These are phyloP conservation scores for Wallacemonas sp. DNA, from an alignment of 208 protist species.

Conservation along the genomic window DNA sequence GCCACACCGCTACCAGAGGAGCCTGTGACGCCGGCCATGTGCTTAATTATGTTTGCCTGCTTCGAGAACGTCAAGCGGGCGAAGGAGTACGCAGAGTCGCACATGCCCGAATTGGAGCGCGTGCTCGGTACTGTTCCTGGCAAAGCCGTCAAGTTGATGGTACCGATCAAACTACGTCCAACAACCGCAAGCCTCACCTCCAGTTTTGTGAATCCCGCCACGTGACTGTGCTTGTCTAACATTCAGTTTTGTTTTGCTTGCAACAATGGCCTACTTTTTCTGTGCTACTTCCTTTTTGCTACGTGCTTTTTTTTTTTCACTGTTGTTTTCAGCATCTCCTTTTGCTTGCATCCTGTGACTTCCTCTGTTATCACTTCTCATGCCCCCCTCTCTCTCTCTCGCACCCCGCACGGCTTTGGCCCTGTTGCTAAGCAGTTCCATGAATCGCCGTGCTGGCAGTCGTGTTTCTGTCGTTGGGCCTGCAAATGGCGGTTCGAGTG, in stretches of 20 bases:
- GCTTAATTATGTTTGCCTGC: conserved; percentile 72
- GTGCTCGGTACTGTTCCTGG: conserved; percentile 33
- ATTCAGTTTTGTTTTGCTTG: not conserved
- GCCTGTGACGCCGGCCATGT: conserved; percentile 31
- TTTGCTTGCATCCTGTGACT: not conserved
- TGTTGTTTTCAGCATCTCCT: not conserved
- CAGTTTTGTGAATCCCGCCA: not conserved
- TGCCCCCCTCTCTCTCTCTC: too few species aligned
- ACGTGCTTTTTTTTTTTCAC: not conserved
- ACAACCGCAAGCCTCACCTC: conserved; percentile 7
- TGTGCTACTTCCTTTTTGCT: not conserved
- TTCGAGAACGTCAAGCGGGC: conserved; percentile 59
- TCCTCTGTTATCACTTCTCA: conserved; percentile 6
- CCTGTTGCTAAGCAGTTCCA: too few species aligned
- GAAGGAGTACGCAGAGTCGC: conserved; percentile 16
- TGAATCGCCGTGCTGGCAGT: too few species aligned
- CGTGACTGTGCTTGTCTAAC: not conserved
- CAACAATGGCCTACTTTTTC: too few species aligned
- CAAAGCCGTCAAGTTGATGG: conserved; percentile 61
- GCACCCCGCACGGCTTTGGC: too few species aligned
- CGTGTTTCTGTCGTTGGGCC: too few species aligned
- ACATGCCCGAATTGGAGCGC: conserved; percentile 30
- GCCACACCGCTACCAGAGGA: not conserved
- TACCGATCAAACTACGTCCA: conserved; percentile 48
- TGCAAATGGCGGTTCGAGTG: too few species aligned